phyloP scores from a whole-genome alignment of 2,329 filamentous ascomycete genomes.

The Magnaporthiopsis rhizophila region DNA sequence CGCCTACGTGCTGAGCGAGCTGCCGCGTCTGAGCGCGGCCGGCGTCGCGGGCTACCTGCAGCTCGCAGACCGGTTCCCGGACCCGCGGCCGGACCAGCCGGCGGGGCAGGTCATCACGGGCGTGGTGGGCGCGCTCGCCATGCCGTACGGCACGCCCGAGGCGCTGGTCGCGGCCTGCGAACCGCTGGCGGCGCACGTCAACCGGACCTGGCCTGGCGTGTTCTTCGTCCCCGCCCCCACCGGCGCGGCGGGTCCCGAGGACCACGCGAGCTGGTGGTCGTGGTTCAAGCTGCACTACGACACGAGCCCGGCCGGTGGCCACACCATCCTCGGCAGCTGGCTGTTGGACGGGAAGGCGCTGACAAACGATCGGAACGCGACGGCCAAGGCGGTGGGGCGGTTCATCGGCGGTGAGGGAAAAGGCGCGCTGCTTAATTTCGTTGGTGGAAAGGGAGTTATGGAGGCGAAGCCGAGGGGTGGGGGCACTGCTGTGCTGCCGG shows the following conservation, averaged over 20 bases:
- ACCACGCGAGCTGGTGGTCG: conserved; percentile 12
- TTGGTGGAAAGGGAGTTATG: conserved; percentile 16
- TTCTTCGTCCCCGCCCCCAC: conserved; percentile 2
- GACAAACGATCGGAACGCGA: conserved; percentile 22
- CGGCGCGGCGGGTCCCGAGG: not conserved
- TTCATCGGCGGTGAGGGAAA: conserved; percentile 10
- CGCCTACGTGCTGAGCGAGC: conserved; percentile 34
- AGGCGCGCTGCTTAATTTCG: conserved; percentile 13
- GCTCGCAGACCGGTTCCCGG: conserved; percentile 29
- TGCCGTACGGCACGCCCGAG: conserved; percentile 5
- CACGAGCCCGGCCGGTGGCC: conserved; percentile 12
- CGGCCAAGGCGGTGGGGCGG: conserved; percentile 11
- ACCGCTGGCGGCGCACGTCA: conserved; percentile 14
- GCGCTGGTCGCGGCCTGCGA: not conserved
- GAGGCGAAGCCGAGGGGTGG: conserved; percentile 15
- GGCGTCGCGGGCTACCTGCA: conserved; percentile 41
- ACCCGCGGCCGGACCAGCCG: conserved; percentile 13
- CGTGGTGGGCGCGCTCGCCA: conserved; percentile 13
- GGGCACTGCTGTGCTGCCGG: conserved; percentile 15
- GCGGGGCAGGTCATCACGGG: conserved; percentile 17
- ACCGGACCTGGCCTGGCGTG: conserved; percentile 12
- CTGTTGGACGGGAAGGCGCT: conserved; percentile 25
- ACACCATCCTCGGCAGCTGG: conserved; percentile 15
- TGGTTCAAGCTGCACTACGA: conserved; percentile 18
- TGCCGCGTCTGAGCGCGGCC: conserved; percentile 38